Conservation (phyloP, 306 rosid genomes). For the Sophora flavescens region DNA sequence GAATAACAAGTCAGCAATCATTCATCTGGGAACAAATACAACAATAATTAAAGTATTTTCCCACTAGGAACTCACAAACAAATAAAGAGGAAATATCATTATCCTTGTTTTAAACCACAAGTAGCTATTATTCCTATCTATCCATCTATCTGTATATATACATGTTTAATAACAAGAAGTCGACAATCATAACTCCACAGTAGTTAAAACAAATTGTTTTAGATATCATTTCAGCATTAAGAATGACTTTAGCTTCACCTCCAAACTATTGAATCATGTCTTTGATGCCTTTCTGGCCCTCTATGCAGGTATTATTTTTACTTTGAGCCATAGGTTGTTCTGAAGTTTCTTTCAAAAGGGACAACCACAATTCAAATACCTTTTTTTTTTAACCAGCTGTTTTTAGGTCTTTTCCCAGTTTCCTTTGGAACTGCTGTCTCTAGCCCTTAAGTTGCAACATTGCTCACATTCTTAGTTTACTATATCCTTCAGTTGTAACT, state of each 20-base stretch:
- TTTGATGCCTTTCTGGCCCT: not conserved
- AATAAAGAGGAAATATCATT: not conserved
- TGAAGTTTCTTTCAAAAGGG: not conserved
- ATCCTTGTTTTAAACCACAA: not conserved
- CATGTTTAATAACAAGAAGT: not conserved
- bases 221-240: not conserved
- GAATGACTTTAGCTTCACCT: not conserved
- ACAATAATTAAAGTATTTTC: too few species aligned
- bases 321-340: not conserved
- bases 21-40: not conserved
- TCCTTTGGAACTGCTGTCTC: not conserved
- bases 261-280: slow-evolving; percentile 5
- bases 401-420: not conserved
- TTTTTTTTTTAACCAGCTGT: not conserved
- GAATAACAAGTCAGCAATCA: not conserved
- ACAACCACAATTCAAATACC: not conserved
- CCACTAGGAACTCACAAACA: too few species aligned
- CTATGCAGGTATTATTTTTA: not conserved
- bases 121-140: not conserved
- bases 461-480: not conserved
- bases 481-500: slow-evolving; percentile 20
- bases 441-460: not conserved
- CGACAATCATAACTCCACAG: not conserved
- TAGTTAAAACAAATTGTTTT: not conserved
- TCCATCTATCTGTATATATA: not conserved